Evolutionary conservation across 2,329 filamentous ascomycete species (phyloP).

Genomic region (Gyromitra esculenta): DNA sequence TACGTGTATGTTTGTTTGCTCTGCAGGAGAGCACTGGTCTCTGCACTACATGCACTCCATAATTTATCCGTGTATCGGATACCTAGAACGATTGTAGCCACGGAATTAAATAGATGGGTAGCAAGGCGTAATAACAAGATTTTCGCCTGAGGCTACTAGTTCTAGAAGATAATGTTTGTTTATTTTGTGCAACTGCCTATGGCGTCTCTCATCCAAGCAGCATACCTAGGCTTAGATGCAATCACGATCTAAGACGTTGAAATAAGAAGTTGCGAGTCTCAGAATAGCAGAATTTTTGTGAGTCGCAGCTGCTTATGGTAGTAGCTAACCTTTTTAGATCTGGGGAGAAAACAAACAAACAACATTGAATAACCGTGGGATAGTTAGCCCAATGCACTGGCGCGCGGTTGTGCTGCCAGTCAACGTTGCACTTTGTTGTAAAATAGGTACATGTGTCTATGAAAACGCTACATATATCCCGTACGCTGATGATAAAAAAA

Average conservation of each 20-base stretch:
- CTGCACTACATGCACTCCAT: too few relatives aligned
- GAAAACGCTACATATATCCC: neutral
- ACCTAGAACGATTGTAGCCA: too few relatives aligned
- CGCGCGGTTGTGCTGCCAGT: slow-evolving; percentile 1
- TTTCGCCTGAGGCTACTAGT: too few relatives aligned
- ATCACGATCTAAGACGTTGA: neutral
- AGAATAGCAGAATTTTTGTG: neutral
- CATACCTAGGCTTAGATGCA: neutral
- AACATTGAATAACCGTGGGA: neutral
- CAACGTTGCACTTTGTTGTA: neutral
- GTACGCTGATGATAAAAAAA: neutral
- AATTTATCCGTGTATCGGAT: too few relatives aligned
- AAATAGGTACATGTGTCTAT: neutral
- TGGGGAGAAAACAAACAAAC: neutral
- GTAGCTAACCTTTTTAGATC: neutral
- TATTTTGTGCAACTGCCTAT: too few relatives aligned
- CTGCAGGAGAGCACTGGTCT: too few relatives aligned
- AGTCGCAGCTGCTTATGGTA: slow-evolving; percentile 4
- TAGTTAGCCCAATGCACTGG: neutral
- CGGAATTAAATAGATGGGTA: too few relatives aligned
- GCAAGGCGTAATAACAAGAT: too few relatives aligned
- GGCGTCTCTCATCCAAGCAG: too few relatives aligned
- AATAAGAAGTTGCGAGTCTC: slow-evolving; percentile 5
- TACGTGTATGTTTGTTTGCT: too few relatives aligned
- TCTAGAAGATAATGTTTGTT: too few relatives aligned